Percentiles rank a stretch among this genome's conserved stretches.
Conservation (phyloP, 202 grass and related monocot genomes). For the Cymbopogon flexuosus region DNA sequence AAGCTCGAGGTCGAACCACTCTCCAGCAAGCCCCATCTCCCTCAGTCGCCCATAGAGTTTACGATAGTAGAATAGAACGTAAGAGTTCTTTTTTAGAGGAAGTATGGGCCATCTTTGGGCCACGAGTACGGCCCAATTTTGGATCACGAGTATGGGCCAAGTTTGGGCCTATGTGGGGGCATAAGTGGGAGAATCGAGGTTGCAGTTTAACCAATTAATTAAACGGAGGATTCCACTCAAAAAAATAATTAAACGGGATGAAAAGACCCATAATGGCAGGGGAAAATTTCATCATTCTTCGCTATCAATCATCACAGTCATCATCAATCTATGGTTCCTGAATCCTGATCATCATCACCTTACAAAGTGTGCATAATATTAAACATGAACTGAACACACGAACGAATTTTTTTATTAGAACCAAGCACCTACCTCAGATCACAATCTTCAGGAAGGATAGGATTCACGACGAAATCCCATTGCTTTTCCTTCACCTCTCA, state of each 20-base stretch:
- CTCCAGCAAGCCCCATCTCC: too few relatives aligned
- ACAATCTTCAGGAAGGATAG: not conserved
- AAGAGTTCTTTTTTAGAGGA: too few relatives aligned
- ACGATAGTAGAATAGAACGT: too few relatives aligned
- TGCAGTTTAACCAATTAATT: too few relatives aligned
- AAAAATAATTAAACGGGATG: not conserved
- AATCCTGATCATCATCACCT: not conserved
- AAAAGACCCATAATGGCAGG: not conserved
- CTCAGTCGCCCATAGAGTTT: too few relatives aligned
- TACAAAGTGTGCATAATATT: not conserved
- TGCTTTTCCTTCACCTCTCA: not conserved
- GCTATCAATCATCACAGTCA: not conserved
- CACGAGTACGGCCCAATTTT: too few relatives aligned
- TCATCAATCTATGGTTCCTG: not conserved
- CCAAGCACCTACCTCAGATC: slow-evolving; percentile 10
- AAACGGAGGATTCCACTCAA: too few relatives aligned
- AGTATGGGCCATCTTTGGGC: too few relatives aligned
- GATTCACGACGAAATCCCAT: not conserved
- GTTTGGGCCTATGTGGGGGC: not conserved
- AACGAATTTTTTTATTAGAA: not conserved
- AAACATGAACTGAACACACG: not conserved
- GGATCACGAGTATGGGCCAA: not conserved
- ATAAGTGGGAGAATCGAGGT: not conserved
- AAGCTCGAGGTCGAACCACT: too few relatives aligned
- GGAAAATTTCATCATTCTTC: too few relatives aligned